Evolutionary conservation across 495 filamentous ascomycete species (phyloP).

Genomic region (Copromyces sp.): DNA sequence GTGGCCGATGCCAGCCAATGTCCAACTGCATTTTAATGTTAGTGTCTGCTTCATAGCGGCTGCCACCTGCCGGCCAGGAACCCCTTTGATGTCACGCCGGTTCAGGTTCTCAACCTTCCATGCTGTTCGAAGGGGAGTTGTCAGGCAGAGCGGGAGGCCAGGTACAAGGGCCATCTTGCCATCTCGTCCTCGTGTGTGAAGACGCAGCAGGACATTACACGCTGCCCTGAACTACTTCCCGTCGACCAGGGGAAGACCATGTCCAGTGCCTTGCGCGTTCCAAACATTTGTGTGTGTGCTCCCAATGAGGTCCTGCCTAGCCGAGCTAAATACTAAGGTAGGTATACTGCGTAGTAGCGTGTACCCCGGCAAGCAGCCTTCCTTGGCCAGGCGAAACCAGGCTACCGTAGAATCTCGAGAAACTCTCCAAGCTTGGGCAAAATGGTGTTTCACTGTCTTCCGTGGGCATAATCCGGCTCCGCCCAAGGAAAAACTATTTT

Average conservation of each 20-base stretch:
- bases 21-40: not conserved
- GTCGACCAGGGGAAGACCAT: not conserved
- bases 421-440: too few relatives aligned
- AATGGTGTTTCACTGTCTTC: too few relatives aligned
- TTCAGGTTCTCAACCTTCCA: not conserved
- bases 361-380: not conserved
- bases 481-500: too few relatives aligned
- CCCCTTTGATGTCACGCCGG: not conserved
- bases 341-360: too few relatives aligned
- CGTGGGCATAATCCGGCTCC: too few relatives aligned
- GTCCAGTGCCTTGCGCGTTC: not conserved
- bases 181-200: not conserved
- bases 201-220: not conserved
- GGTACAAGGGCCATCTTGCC: not conserved
- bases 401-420: too few relatives aligned
- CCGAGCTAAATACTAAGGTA: not conserved
- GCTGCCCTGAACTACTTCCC: not conserved
- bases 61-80: not conserved
- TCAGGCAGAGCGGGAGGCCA: not conserved
- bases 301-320: not conserved
- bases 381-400: not conserved
- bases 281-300: not conserved
- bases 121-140: not conserved
- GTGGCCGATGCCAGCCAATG: not conserved
- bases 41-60: not conserved